These are phyloP conservation scores for Apiotrichum domesticum DNA, from an alignment of 1,284 basidiomycete species.

Conservation along the genomic window DNA sequence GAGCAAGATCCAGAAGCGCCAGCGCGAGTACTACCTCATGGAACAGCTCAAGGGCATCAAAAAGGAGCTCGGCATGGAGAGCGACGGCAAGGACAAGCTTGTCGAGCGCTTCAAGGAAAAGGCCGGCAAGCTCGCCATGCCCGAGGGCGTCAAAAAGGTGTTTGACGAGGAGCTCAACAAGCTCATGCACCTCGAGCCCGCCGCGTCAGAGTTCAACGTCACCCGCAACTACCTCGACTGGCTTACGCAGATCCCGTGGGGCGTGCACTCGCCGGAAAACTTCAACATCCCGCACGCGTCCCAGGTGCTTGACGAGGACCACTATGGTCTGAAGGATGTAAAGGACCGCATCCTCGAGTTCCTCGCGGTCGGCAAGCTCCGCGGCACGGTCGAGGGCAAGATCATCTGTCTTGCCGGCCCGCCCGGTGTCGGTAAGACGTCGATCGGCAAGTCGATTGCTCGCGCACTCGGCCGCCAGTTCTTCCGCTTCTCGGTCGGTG, in stretches of 20 bases:
- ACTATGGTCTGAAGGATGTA: slow-evolving; percentile 91
- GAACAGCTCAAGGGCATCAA: slow-evolving; percentile 99
- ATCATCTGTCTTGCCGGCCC: slow-evolving; percentile 96
- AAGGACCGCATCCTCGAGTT: slow-evolving; percentile 98
- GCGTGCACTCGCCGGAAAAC: slow-evolving; percentile 88
- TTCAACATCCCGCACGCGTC: slow-evolving; percentile 82
- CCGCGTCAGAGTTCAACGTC: slow-evolving; percentile 91
- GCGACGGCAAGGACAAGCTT: slow-evolving; percentile 93
- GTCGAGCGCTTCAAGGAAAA: slow-evolving; percentile 95
- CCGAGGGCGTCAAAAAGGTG: slow-evolving; percentile 82
- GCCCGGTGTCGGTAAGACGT: slow-evolving; percentile 94
- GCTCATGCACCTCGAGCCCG: slow-evolving; percentile 83
- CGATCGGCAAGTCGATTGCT: slow-evolving; percentile 75
- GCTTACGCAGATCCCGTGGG: slow-evolving; percentile 96
- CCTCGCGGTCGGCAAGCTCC: slow-evolving; percentile 92
- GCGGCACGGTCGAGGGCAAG: slow-evolving; percentile 96
- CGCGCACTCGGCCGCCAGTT: slow-evolving; percentile 46
- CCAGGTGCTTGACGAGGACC: slow-evolving; percentile 86
- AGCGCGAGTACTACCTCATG: slow-evolving; percentile 96
- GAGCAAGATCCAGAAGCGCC: slow-evolving; percentile 91
- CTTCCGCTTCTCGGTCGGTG: slow-evolving; percentile 80
- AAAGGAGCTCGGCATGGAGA: slow-evolving; percentile 91
- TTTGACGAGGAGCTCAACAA: slow-evolving; percentile 97
- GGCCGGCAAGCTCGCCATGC: slow-evolving; percentile 82
- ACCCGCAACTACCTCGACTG: slow-evolving; percentile 94